phyloP scores from a whole-genome alignment of 345 rosid genomes.

The Bruguiera gymnorhiza region DNA sequence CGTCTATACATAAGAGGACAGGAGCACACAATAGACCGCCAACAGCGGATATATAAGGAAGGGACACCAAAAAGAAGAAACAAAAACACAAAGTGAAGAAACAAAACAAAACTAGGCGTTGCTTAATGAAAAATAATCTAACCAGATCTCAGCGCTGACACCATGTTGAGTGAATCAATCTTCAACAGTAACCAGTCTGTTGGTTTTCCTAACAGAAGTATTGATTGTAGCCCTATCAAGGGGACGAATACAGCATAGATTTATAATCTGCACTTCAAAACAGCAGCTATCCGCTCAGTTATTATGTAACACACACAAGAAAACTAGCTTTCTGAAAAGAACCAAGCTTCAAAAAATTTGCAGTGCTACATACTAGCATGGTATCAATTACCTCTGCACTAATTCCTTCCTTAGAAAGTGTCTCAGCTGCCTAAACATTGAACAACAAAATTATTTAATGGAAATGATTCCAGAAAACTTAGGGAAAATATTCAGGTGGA shows the following conservation, averaged over 20 bases:
- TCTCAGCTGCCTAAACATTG: constrained; percentile 68
- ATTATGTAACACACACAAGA: background rate
- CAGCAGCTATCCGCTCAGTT: background rate
- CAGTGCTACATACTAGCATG: background rate
- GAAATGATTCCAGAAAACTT: background rate
- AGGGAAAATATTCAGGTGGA: background rate
- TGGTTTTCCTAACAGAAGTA: constrained; percentile 86
- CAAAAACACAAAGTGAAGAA: background rate
- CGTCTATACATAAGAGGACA: background rate
- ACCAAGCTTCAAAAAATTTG: background rate
- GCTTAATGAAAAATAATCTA: constrained; percentile 8
- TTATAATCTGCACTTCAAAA: constrained; percentile 53
- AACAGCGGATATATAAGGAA: no score
- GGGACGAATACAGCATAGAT: constrained; percentile 78
- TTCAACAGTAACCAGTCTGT: constrained; percentile 92
- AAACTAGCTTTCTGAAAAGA: background rate
- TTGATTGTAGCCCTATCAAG: constrained; percentile 80
- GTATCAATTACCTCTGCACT: constrained; percentile 65
- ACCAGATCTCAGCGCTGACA: constrained; percentile 92
- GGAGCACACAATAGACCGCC: no score
- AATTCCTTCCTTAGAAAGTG: constrained; percentile 80
- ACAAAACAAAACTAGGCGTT: background rate
- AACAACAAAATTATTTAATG: background rate
- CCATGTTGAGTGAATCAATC: constrained; percentile 95
- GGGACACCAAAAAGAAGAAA: no score